These are phyloP conservation scores for Acanthamoeba royreba DNA, from an alignment of 208 protist species.

Conservation along the genomic window DNA sequence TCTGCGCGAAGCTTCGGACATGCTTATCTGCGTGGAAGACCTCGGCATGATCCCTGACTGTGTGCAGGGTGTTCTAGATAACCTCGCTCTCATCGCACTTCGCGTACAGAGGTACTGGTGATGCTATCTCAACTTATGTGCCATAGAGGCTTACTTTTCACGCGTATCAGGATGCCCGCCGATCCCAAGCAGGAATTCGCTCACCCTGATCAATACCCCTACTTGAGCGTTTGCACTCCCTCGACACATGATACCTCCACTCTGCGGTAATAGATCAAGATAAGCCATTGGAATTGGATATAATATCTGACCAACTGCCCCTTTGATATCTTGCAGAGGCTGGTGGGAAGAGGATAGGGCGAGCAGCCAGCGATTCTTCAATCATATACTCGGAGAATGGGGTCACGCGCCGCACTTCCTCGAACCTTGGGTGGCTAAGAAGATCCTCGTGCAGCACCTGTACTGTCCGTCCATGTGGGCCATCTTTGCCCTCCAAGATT, in stretches of 20 bases:
- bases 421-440: constrained; percentile 54
- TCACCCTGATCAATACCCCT: constrained; percentile 49
- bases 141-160: background rate
- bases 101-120: constrained; percentile 73
- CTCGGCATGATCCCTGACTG: constrained; percentile 77
- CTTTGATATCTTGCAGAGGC: constrained; percentile 18
- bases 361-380: constrained; percentile 60
- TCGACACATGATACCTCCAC: constrained; percentile 67
- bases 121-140: background rate
- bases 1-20: constrained; percentile 57
- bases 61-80: constrained; percentile 68
- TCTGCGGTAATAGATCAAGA: constrained; percentile 46
- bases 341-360: constrained; percentile 70
- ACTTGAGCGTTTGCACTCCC: constrained; percentile 63
- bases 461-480: constrained; percentile 60
- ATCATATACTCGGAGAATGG: constrained; percentile 55
- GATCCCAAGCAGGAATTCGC: constrained; percentile 59
- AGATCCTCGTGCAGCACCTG: constrained; percentile 65
- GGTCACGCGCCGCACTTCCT: constrained; percentile 62
- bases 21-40: constrained; percentile 86
- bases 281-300: no score
- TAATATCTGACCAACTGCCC: background rate
- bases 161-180: constrained; percentile 70
- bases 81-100: constrained; percentile 76
- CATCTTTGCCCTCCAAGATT: constrained; percentile 67